Conservation (phyloP, 2,329 filamentous ascomycete species). For the Parastagonospora avenae region DNA sequence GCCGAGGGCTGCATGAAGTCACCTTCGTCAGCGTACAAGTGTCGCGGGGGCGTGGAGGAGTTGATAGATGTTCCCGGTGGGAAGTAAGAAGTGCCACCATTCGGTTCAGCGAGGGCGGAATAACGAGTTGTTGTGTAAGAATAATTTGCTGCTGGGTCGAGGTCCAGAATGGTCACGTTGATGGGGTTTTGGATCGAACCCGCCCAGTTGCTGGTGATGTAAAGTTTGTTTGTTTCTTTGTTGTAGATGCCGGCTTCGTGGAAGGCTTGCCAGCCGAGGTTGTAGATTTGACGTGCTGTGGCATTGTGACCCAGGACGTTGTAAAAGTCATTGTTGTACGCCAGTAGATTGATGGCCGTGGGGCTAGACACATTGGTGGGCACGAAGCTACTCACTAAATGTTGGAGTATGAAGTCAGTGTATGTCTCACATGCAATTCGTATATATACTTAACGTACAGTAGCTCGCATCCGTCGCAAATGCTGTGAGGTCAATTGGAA, state of each 20-base stretch:
- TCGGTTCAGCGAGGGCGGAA: conserved; percentile 47
- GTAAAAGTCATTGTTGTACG: conserved; percentile 43
- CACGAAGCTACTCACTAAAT: conserved; percentile 31
- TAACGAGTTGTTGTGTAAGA: conserved; percentile 43
- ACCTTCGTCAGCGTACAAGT: conserved; percentile 45
- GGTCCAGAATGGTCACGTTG: conserved; percentile 43
- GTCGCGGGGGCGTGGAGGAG: conserved; percentile 26
- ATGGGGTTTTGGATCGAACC: conserved; percentile 36
- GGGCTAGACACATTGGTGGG: conserved; percentile 40
- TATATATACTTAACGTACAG: too few relatives aligned
- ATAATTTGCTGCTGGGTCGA: conserved; percentile 45
- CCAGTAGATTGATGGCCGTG: conserved; percentile 42
- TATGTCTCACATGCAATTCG: too few relatives aligned
- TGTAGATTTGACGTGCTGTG: conserved; percentile 39
- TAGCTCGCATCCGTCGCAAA: conserved; percentile 40
- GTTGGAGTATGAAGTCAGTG: too few relatives aligned
- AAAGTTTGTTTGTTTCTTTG: conserved; percentile 45
- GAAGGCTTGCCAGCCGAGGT: conserved; percentile 39
- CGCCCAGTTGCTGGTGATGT: conserved; percentile 49
- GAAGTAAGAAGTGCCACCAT: conserved; percentile 44
- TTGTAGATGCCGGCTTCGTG: conserved; percentile 49
- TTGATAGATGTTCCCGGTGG: conserved; percentile 33
- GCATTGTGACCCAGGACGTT: conserved; percentile 41
- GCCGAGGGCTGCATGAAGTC: conserved; percentile 49
- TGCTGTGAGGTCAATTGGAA: conserved; percentile 39